phyloP scores from a whole-genome alignment of 331 rosid species.

The Dryas integrifolia region DNA sequence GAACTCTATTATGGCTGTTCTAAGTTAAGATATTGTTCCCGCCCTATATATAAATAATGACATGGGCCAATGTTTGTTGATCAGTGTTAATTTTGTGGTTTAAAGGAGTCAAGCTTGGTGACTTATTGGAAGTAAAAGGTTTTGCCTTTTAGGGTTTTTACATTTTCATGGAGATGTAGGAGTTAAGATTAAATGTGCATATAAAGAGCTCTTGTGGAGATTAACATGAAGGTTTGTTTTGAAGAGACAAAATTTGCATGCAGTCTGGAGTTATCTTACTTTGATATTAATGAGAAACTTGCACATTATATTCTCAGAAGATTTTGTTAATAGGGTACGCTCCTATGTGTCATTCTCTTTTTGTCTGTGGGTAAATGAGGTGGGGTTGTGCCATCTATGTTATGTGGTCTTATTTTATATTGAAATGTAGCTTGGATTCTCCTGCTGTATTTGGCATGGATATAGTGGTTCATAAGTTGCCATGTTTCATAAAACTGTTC shows the following conservation, averaged over 20 bases:
- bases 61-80: slow-evolving; percentile 11
- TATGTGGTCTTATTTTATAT: background rate
- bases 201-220: slow-evolving; percentile 20
- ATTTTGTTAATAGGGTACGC: slow-evolving; percentile 18
- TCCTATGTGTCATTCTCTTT: background rate
- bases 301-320: slow-evolving; percentile 24
- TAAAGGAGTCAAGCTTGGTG: slow-evolving; percentile 37
- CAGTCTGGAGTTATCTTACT: slow-evolving; percentile 33
- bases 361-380: background rate
- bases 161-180: slow-evolving; percentile 34
- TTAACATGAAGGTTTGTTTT: slow-evolving; percentile 27
- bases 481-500: slow-evolving; percentile 23
- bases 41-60: slow-evolving; percentile 28
- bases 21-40: slow-evolving; percentile 19
- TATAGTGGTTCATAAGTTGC: background rate
- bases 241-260: slow-evolving; percentile 27
- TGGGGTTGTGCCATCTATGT: background rate
- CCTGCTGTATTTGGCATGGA: background rate
- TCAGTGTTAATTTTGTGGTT: slow-evolving; percentile 32
- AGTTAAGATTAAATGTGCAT: slow-evolving; percentile 26
- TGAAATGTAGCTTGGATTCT: background rate
- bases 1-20: slow-evolving; percentile 43
- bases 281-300: slow-evolving; percentile 23
- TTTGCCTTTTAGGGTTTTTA: slow-evolving; percentile 36
- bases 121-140: slow-evolving; percentile 30